Percentiles rank a stretch among this genome's conserved stretches.
Evolutionary conservation across 192 early-diverging fungal species (phyloP).

Genomic region (Lobulomyces angularis): DNA sequence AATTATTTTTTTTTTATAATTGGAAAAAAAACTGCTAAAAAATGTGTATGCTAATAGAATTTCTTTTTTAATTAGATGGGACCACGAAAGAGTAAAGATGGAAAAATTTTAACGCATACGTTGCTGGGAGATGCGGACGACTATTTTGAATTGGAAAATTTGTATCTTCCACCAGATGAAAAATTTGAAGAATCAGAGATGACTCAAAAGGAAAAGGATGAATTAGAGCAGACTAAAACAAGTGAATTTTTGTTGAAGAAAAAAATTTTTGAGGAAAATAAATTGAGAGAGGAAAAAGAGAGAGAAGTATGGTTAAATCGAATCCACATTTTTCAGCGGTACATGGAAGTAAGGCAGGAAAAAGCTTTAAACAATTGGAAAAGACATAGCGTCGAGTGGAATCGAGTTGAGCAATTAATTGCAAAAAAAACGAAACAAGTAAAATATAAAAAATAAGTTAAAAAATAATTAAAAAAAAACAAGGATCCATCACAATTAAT

Average conservation of each 20-base stretch:
- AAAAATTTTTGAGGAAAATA: too few relatives aligned
- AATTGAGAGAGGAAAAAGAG: slow-evolving; percentile 10
- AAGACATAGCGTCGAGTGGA: slow-evolving; percentile 7
- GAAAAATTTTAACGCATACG: slow-evolving; percentile 17
- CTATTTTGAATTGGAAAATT: slow-evolving; percentile 18
- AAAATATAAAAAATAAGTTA: background rate
- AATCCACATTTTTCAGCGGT: slow-evolving; percentile 14
- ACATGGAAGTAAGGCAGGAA: slow-evolving; percentile 9
- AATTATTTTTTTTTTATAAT: background rate
- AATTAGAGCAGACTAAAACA: too few relatives aligned
- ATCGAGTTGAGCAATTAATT: slow-evolving; percentile 2
- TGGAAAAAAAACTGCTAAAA: background rate
- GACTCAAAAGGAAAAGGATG: slow-evolving; percentile 9
- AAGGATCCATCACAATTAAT: slow-evolving; percentile 17
- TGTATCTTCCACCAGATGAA: too few relatives aligned
- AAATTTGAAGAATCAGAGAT: background rate
- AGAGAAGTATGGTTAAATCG: slow-evolving; percentile 21
- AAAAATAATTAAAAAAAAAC: background rate
- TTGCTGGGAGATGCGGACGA: slow-evolving; percentile 24
- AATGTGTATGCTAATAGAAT: background rate
- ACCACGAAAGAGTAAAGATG: slow-evolving; percentile 6
- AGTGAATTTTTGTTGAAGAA: too few relatives aligned
- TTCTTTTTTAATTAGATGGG: slow-evolving; percentile 9
- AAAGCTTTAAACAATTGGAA: slow-evolving; percentile 11
- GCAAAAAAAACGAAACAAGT: slow-evolving; percentile 1